A percentile compares a stretch with the other conserved stretches of the same genome.
Conservation (phyloP, 495 filamentous ascomycete genomes). For the Xylaria venustula region DNA sequence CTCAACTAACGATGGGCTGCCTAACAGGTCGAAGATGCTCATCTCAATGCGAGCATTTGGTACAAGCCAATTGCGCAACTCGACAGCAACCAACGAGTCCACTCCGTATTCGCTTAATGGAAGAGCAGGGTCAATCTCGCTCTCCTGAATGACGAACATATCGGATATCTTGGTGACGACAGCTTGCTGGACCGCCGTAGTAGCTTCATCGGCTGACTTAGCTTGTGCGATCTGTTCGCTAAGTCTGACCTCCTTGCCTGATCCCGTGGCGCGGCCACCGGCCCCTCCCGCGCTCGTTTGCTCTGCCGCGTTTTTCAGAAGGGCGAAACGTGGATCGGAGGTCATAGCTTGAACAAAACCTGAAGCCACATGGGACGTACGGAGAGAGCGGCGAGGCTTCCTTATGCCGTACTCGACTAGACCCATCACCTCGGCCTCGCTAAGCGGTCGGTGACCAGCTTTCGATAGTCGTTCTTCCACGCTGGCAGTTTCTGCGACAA, state of each 20-base stretch:
- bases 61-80: slow-evolving; percentile 34
- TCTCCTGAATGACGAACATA: slow-evolving; percentile 22
- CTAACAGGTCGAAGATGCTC: not conserved
- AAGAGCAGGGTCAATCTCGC: slow-evolving; percentile 26
- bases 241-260: not conserved
- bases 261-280: not conserved
- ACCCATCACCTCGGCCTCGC: not conserved
- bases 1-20: not conserved
- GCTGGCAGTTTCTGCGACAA: not conserved
- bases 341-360: not conserved
- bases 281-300: not conserved
- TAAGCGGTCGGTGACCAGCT: not conserved
- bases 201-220: not conserved
- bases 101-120: slow-evolving; percentile 29
- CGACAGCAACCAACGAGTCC: slow-evolving; percentile 38
- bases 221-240: not conserved
- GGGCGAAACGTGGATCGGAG: not conserved
- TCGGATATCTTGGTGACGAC: slow-evolving; percentile 19
- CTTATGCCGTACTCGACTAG: not conserved
- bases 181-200: not conserved
- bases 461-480: not conserved
- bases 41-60: not conserved
- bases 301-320: not conserved
- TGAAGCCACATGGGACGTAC: not conserved
- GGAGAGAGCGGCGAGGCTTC: not conserved